A percentile compares a stretch with the other conserved stretches of the same genome.
Conservation (phyloP, 345 rosid genomes). For the Eucalyptus caleyi region DNA sequence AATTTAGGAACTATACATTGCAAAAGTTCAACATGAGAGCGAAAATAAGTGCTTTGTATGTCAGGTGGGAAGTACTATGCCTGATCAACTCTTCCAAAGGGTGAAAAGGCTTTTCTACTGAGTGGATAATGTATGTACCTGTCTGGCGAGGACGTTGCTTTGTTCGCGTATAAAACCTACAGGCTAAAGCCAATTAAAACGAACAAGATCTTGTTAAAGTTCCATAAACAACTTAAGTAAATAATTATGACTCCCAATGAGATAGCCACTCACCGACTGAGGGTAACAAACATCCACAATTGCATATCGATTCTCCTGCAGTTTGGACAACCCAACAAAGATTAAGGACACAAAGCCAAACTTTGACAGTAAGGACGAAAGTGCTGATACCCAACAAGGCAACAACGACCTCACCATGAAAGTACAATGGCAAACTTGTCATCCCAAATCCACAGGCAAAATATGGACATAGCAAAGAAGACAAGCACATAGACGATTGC, state of each 20-base stretch:
- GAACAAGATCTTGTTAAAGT: not conserved
- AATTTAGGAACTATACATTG: not conserved
- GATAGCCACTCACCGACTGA: constrained; percentile 39
- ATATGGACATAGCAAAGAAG: not conserved
- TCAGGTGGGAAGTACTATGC: not conserved
- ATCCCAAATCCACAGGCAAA: not conserved
- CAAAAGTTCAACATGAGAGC: not conserved
- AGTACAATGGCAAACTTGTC: not conserved
- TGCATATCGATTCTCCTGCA: constrained; percentile 90
- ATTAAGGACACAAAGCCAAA: not conserved
- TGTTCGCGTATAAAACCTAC: constrained; percentile 80
- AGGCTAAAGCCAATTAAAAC: constrained; percentile 37
- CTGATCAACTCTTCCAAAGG: not conserved
- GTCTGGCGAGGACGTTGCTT: constrained; percentile 71
- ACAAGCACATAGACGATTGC: not conserved
- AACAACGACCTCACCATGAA: not conserved
- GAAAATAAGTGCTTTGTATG: not conserved
- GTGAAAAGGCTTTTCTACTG: not conserved
- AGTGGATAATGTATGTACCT: constrained; percentile 22
- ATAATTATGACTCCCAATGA: not conserved
- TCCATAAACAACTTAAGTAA: not conserved
- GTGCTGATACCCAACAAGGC: not conserved
- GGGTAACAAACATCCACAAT: constrained; percentile 86
- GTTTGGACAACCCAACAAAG: not conserved
- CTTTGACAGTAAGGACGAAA: not conserved